Conservation (phyloP, 306 rosid genomes). For the Begonia peltatifolia region DNA sequence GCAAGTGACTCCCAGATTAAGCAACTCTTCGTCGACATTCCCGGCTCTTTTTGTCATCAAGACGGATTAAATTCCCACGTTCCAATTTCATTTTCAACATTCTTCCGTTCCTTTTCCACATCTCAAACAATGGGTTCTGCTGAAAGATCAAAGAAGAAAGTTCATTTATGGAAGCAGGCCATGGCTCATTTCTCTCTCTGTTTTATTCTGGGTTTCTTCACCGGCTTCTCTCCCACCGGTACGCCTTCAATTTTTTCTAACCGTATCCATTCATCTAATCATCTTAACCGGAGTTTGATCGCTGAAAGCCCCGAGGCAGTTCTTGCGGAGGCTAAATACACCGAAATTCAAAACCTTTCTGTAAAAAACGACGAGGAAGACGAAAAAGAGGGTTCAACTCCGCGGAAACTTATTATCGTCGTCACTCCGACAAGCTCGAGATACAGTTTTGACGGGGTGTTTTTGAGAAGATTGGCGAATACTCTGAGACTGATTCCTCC, state of each 20-base stretch:
- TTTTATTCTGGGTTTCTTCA: slow-evolving; percentile 79
- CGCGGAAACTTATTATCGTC: slow-evolving; percentile 39
- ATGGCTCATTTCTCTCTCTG: slow-evolving; percentile 69
- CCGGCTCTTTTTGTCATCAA: too few species aligned
- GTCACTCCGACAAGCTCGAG: slow-evolving; percentile 73
- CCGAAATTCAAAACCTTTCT: not conserved
- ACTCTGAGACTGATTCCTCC: slow-evolving; percentile 51
- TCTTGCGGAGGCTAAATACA: slow-evolving; percentile 4
- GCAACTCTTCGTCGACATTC: slow-evolving; percentile 18
- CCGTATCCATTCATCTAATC: not conserved
- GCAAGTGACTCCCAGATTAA: slow-evolving; percentile 59
- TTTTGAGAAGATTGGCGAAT: slow-evolving; percentile 60
- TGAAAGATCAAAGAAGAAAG: slow-evolving; percentile 74
- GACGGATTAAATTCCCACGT: not conserved
- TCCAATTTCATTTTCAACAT: not conserved
- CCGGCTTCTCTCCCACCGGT: slow-evolving; percentile 83
- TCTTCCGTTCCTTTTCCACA: slow-evolving; percentile 8
- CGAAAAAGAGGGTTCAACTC: slow-evolving; percentile 15
- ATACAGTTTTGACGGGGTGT: slow-evolving; percentile 30
- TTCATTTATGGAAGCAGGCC: slow-evolving; percentile 75
- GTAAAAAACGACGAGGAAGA: not conserved
- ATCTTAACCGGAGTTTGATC: slow-evolving; percentile 17
- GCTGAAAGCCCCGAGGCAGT: slow-evolving; percentile 13
- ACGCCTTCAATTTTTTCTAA: slow-evolving; percentile 27
- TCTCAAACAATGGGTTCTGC: slow-evolving; percentile 40